Conservation (phyloP, 768 basidiomycete genomes). For the Hysterangium stoloniferum region DNA sequence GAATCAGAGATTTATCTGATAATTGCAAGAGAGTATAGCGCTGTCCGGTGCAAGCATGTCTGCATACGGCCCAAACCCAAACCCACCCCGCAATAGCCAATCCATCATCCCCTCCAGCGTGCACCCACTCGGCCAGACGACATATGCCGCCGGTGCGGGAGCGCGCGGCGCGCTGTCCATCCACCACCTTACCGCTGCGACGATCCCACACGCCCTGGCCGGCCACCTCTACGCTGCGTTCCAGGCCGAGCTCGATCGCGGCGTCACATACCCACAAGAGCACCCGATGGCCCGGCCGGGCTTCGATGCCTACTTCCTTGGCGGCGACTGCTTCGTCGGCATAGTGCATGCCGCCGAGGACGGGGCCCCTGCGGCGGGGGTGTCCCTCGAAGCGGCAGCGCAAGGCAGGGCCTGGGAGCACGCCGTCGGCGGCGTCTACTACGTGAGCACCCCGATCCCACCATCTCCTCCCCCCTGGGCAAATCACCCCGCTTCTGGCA, state of each 20-base stretch:
- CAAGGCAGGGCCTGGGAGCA: slow-evolving; percentile 54
- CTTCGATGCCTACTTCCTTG: slow-evolving; percentile 74
- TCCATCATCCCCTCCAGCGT: no score
- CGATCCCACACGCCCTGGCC: slow-evolving; percentile 40
- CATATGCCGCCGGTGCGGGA: no score
- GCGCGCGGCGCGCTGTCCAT: no score
- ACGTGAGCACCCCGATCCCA: slow-evolving; percentile 37
- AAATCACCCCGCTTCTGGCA: neutral
- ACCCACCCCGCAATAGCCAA: no score
- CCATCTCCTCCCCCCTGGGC: neutral
- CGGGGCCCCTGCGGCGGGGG: slow-evolving; percentile 18
- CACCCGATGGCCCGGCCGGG: slow-evolving; percentile 33
- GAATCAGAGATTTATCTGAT: no score
- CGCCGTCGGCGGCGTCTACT: slow-evolving; percentile 71
- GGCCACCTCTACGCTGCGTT: slow-evolving; percentile 57
- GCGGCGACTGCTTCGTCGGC: slow-evolving; percentile 67
- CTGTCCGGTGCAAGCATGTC: neutral
- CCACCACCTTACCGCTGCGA: slow-evolving; percentile 30
- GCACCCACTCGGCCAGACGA: no score
- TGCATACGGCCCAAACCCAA: neutral
- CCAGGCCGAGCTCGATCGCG: slow-evolving; percentile 65
- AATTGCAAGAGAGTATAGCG: no score
- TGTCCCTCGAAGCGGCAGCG: slow-evolving; percentile 36
- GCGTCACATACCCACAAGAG: slow-evolving; percentile 84
- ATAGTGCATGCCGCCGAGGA: slow-evolving; percentile 27